phyloP scores from a whole-genome alignment of 1,284 basidiomycete genomes.

The Somion occarium region DNA sequence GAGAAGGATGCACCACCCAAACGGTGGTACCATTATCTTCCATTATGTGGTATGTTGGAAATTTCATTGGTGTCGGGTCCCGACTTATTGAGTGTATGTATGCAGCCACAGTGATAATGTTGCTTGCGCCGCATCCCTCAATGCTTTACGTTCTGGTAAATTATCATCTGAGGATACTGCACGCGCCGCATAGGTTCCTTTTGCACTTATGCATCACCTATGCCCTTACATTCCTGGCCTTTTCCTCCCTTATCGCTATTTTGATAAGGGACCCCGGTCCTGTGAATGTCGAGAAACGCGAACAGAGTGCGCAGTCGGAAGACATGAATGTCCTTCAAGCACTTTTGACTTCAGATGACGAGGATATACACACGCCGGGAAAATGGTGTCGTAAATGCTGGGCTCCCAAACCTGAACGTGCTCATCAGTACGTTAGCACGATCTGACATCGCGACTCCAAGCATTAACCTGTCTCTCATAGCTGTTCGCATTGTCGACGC shows the following conservation, averaged over 20 bases:
- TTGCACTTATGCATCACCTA: constrained; percentile 55
- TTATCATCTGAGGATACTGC: constrained; percentile 54
- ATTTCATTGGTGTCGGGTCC: too few species aligned
- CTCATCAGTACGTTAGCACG: constrained; percentile 56
- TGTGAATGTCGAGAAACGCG: constrained; percentile 32
- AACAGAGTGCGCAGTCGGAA: constrained; percentile 17
- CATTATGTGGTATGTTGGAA: constrained; percentile 44
- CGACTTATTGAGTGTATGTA: too few species aligned
- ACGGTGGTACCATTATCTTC: constrained; percentile 55
- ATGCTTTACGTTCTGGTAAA: constrained; percentile 60
- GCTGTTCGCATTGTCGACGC: constrained; percentile 66
- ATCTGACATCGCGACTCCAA: neutral
- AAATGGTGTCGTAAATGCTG: constrained; percentile 77
- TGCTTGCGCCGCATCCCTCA: constrained; percentile 70
- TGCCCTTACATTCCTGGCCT: constrained; percentile 58
- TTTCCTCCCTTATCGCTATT: constrained; percentile 68
- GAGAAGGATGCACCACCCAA: constrained; percentile 39
- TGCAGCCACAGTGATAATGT: constrained; percentile 51
- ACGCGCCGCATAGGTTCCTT: constrained; percentile 41
- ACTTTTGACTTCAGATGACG: constrained; percentile 45
- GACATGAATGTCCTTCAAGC: constrained; percentile 58
- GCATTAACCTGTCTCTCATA: neutral
- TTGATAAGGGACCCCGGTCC: constrained; percentile 71
- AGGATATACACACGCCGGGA: constrained; percentile 43
- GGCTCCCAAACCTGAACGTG: constrained; percentile 76